Base-by-base conservation (phyloP, 768 basidiomycete species). In the Mycena belliarum region DNA sequence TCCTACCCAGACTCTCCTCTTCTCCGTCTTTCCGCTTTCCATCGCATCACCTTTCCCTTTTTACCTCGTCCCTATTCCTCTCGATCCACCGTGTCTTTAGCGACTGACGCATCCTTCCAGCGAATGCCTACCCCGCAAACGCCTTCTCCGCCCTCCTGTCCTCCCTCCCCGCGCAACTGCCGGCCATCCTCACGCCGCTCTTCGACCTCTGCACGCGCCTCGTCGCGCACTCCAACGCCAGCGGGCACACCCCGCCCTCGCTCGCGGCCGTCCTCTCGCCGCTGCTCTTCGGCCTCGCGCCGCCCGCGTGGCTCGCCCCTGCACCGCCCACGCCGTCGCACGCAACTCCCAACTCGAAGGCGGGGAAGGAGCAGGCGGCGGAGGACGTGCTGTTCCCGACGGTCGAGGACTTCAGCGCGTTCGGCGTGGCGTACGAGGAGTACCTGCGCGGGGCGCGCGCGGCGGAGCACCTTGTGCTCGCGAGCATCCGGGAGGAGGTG, bases 221-320 rank as follows among this genome's bases (percentile, higher is more conserved):
- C 61, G 86, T 89, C 0, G 92, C 95, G 2, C 86, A 97, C 70
- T 89, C 89, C 26, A 81, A 88, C 20, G 80, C 82, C 9, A 94
- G 93, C 14, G 95, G 96, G 2, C 90, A 96, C 64, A 95, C 94
- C 0, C 95, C 95, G 0, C 89, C 91, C 20, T 87, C 93, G 1
- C 83, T 98, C 37, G 92, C 95, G 1, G 85, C 92, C 16, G 82
- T 96, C 7, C 96, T 98, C 69, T 91, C 90, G 0, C 93, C 95
- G 1, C 76, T 96, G 24, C 74, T 98, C 45, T 98, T 98, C 63
- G 94, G 95, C 51, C 82, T 95, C 45, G 6, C 26, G 1, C 45
- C n/a, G 2, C 26, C n/a, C 7, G 28, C 45, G 24, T 12, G 12
- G 6, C 29, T 26, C 43, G 93, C 3, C 33, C 33, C 9, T 15